A percentile compares a stretch with the other conserved stretches of the same genome.
Evolutionary conservation across 108 stramenopile species (phyloP).

Genomic region (Pseudonitzschia pungens): DNA sequence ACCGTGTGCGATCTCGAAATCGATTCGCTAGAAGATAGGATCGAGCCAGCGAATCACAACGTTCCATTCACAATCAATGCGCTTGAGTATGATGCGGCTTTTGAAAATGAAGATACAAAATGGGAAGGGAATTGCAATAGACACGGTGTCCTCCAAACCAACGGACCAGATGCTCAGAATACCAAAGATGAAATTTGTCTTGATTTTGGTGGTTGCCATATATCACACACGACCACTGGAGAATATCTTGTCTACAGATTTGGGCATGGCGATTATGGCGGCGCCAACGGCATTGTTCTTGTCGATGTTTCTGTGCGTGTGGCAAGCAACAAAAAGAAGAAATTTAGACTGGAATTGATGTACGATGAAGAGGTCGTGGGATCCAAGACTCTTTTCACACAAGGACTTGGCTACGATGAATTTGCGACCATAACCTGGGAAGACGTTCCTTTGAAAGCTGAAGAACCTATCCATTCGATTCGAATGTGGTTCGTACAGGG

Average conservation of each 20-base stretch:
- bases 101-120: neutral
- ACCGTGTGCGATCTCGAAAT: neutral
- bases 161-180: constrained; percentile 6
- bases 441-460: neutral
- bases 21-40: too few species aligned
- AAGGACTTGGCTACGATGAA: neutral
- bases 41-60: neutral
- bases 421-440: neutral
- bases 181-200: neutral
- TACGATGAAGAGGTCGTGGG: neutral
- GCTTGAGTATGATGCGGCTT: neutral
- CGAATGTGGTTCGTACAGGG: neutral
- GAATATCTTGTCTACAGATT: constrained; percentile 6
- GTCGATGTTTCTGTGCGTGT: constrained; percentile 1
- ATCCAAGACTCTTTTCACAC: neutral
- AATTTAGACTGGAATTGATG: neutral
- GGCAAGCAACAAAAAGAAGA: constrained; percentile 1
- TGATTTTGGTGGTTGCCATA: constrained; percentile 4
- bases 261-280: neutral
- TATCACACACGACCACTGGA: neutral
- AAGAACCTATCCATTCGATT: neutral
- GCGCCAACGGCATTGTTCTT: neutral
- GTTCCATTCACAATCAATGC: constrained; percentile 1
- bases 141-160: neutral
- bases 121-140: neutral